phyloP scores from a whole-genome alignment of 305 asterid species.

The Nicotiana rustica region DNA sequence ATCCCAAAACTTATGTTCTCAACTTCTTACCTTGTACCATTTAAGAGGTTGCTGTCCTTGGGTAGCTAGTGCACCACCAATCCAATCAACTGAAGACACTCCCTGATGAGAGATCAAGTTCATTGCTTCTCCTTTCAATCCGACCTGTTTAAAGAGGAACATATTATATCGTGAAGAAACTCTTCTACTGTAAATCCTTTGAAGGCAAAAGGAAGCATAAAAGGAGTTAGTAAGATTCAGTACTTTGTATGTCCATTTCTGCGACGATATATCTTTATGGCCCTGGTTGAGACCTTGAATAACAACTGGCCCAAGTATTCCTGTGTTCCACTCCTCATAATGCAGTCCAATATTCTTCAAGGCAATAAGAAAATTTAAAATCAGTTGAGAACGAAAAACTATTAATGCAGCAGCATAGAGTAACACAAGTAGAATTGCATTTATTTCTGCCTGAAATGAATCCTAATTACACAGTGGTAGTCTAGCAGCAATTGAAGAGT shows the following conservation, averaged over 20 bases:
- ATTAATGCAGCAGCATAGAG: background rate
- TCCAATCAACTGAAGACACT: slow-evolving; percentile 65
- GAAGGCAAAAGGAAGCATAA: background rate
- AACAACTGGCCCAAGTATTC: slow-evolving; percentile 59
- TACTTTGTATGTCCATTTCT: slow-evolving; percentile 84
- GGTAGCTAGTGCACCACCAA: slow-evolving; percentile 45
- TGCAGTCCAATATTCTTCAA: slow-evolving; percentile 71
- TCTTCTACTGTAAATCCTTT: background rate
- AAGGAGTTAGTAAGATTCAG: background rate
- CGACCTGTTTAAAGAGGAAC: slow-evolving; percentile 49
- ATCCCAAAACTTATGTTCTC: background rate
- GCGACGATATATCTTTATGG: slow-evolving; percentile 57
- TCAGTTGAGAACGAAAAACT: background rate
- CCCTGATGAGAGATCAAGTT: slow-evolving; percentile 58
- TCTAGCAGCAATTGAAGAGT: background rate
- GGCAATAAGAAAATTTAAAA: background rate
- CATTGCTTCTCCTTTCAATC: slow-evolving; percentile 70
- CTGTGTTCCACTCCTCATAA: slow-evolving; percentile 67
- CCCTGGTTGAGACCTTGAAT: slow-evolving; percentile 70
- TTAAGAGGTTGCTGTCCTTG: slow-evolving; percentile 59
- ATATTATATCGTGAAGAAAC: background rate
- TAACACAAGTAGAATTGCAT: background rate
- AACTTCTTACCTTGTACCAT: slow-evolving; percentile 74
- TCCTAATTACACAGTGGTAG: background rate
- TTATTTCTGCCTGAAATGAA: background rate